phyloP scores from a whole-genome alignment of 768 basidiomycete genomes.

The Pulveroboletus ravenelii region DNA sequence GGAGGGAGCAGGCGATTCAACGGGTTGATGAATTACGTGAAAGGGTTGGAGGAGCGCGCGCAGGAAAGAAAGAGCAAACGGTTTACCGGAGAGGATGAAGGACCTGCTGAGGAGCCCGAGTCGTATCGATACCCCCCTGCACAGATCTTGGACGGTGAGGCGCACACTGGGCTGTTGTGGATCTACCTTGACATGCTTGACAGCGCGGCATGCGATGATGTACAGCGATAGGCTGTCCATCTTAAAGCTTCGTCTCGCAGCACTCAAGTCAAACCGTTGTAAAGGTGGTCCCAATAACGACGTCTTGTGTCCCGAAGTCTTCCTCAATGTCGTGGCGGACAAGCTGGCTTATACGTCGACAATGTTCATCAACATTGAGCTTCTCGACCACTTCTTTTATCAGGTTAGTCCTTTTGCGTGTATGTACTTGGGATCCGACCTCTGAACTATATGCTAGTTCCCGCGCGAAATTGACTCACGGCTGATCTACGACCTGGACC shows the following conservation, averaged over 20 bases:
- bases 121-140: constrained; percentile 89
- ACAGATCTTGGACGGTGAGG: constrained; percentile 86
- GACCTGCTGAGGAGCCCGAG: constrained; percentile 45
- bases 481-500: constrained; percentile 88
- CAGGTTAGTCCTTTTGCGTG: constrained; percentile 52
- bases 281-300: constrained; percentile 83
- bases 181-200: constrained; percentile 4
- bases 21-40: constrained; percentile 75
- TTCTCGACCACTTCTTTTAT: constrained; percentile 98
- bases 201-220: constrained; percentile 90
- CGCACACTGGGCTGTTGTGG: background rate
- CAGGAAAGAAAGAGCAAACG: constrained; percentile 55
- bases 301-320: constrained; percentile 91
- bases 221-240: constrained; percentile 78
- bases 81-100: constrained; percentile 38
- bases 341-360: constrained; percentile 94
- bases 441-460: constrained; percentile 52
- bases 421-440: background rate
- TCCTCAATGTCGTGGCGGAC: constrained; percentile 94
- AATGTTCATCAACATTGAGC: constrained; percentile 98
- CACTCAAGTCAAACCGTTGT: constrained; percentile 88
- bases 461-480: constrained; percentile 96
- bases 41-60: constrained; percentile 72
- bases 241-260: constrained; percentile 79
- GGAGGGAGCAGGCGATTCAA: constrained; percentile 81